A percentile compares a stretch with the other conserved stretches of the same genome.
phyloP scores from a whole-genome alignment of 2,329 filamentous ascomycete genomes.

The Aspergillus sp. region DNA sequence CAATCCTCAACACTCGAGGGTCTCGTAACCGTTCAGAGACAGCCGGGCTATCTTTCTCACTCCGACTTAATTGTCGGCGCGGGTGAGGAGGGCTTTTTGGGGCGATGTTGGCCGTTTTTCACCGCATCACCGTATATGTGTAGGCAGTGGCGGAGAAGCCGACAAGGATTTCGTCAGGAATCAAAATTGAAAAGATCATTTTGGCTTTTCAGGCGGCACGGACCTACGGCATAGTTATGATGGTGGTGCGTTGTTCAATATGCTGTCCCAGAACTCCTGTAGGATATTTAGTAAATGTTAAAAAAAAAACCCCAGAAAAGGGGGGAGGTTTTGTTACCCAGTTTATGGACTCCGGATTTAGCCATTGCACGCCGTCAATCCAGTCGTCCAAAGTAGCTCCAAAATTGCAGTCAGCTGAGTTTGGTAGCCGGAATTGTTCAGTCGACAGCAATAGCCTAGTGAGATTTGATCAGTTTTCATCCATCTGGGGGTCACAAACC shows the following conservation, averaged over 20 bases:
- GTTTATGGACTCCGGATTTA: conserved; percentile 3
- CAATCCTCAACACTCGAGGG: too few relatives aligned
- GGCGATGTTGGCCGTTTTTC: too few relatives aligned
- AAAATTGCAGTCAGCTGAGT: background rate
- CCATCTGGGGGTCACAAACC: background rate
- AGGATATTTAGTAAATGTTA: background rate
- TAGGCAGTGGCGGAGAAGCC: too few relatives aligned
- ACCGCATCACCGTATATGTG: too few relatives aligned
- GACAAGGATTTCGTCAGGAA: too few relatives aligned
- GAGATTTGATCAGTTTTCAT: background rate
- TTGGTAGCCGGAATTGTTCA: background rate
- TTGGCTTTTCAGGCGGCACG: too few relatives aligned
- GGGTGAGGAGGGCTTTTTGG: too few relatives aligned
- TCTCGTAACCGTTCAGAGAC: too few relatives aligned
- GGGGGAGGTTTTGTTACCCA: background rate
- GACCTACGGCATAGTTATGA: too few relatives aligned
- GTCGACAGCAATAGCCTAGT: background rate
- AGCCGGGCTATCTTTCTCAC: too few relatives aligned
- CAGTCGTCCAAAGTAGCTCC: conserved; percentile 2
- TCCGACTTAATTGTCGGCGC: too few relatives aligned
- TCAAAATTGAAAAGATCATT: too few relatives aligned
- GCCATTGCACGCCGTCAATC: conserved; percentile 2
- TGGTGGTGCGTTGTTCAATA: background rate
- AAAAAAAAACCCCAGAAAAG: background rate
- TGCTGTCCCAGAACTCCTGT: background rate